phyloP scores from a whole-genome alignment of 768 basidiomycete genomes.

The Tricholoma furcatifolium region DNA sequence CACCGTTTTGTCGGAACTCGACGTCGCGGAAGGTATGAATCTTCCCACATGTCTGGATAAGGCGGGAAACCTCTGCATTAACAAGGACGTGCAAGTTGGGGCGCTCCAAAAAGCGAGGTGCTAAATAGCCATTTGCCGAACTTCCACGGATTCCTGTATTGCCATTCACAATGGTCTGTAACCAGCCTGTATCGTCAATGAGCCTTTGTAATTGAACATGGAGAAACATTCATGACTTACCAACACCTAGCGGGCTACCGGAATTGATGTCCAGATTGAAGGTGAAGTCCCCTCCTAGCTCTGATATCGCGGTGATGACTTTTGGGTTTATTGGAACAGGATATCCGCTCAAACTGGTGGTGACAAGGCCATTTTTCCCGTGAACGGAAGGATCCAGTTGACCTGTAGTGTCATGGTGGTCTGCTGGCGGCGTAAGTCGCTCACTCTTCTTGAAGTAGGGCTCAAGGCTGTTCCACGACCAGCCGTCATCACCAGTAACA shows the following conservation, averaged over 20 bases:
- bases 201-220: not conserved
- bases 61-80: slow-evolving; percentile 14
- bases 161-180: slow-evolving; percentile 10
- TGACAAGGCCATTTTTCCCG: slow-evolving; percentile 19
- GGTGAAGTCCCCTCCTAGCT: slow-evolving; percentile 6
- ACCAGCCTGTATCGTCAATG: slow-evolving; percentile 7
- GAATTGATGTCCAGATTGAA: slow-evolving; percentile 8
- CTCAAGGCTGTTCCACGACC: slow-evolving; percentile 26
- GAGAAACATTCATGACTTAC: not conserved
- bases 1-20: not conserved
- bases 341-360: slow-evolving; percentile 21
- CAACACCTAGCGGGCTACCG: slow-evolving; percentile 4
- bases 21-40: not conserved
- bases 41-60: slow-evolving; percentile 7
- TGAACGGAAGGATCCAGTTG: slow-evolving; percentile 28
- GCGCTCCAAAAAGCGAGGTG: slow-evolving; percentile 6
- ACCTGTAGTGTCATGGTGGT: slow-evolving; percentile 26
- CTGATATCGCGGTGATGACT: slow-evolving; percentile 2
- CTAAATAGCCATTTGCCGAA: slow-evolving; percentile 19
- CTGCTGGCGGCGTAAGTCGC: slow-evolving; percentile 22
- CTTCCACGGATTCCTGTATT: slow-evolving; percentile 11
- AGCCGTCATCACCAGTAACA: slow-evolving; percentile 14
- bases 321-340: not conserved
- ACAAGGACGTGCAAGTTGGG: slow-evolving; percentile 16
- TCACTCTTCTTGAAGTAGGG: slow-evolving; percentile 28